Evolutionary conservation across 805 yeast genomes (phyloP).

Genomic region (Starmerella bombi): DNA sequence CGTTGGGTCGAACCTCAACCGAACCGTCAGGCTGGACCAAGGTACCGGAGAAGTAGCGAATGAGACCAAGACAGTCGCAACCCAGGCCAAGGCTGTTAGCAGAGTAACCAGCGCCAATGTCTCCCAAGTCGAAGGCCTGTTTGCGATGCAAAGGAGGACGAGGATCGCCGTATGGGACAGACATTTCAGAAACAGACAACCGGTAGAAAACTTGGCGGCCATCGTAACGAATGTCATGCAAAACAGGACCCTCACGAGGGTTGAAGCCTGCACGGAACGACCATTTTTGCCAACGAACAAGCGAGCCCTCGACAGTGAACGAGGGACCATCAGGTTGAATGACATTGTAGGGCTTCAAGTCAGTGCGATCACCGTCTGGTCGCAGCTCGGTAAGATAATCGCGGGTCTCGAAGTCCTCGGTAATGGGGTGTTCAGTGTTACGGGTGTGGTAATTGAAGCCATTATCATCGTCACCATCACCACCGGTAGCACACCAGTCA

Average conservation of each 20-base stretch:
- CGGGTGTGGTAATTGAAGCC: slow-evolving; percentile 39
- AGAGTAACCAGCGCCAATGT: slow-evolving; percentile 64
- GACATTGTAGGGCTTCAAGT: slow-evolving; percentile 59
- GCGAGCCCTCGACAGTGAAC: slow-evolving; percentile 44
- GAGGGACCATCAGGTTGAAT: slow-evolving; percentile 83
- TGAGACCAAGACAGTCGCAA: slow-evolving; percentile 72
- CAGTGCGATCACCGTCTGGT: slow-evolving; percentile 46
- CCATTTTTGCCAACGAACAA: slow-evolving; percentile 74
- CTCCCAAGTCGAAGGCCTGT: slow-evolving; percentile 77
- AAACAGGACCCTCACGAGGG: slow-evolving; percentile 66
- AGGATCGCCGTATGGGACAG: slow-evolving; percentile 78
- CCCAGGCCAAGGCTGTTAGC: slow-evolving; percentile 60
- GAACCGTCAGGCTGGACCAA: slow-evolving; percentile 47
- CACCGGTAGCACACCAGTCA: slow-evolving; percentile 61
- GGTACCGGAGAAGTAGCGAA: slow-evolving; percentile 55
- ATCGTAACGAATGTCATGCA: slow-evolving; percentile 60
- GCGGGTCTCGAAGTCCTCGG: slow-evolving; percentile 43
- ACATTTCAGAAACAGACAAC: slow-evolving; percentile 65
- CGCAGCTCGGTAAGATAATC: slow-evolving; percentile 62
- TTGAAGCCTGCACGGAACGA: slow-evolving; percentile 57
- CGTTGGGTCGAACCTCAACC: slow-evolving; percentile 50
- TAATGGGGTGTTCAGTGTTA: slow-evolving; percentile 44
- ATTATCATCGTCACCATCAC: slow-evolving; percentile 50
- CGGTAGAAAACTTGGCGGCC: slow-evolving; percentile 69
- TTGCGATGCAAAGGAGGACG: slow-evolving; percentile 73